Evolutionary conservation across 768 basidiomycete species (phyloP), one percentile per base, ranked within the genome.

Genomic region (Pisolithus microcarpus): DNA sequence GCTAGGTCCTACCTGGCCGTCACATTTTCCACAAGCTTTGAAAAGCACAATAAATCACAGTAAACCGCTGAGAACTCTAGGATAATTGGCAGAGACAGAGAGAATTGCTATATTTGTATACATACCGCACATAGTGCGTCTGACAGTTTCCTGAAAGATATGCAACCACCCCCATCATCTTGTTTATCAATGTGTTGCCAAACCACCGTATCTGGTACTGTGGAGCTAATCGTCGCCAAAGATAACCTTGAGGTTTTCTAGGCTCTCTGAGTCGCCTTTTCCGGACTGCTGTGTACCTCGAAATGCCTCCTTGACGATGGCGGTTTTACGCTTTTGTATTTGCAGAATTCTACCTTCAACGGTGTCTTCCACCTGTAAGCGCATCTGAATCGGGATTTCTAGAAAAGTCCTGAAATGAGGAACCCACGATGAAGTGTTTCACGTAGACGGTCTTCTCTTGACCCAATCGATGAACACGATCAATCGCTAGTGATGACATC

Each of bases 301-400:
- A 61, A 93, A 87, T 1, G 91, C 90, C 61, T 88, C 87, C 57
- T 84, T 87, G 19, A 93, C 78, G 44, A 95, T 87, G 3, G 88
- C 88, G 0, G 82, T 90, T 70, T 94, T 95, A 36, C 89, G 73
- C 59, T 85, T 82, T 65, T 94, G 92, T 19, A 94, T 90, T 57
- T 82, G 74, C 5, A 90, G 65, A 55, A 92, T 89, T 15, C 86
- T 80, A 0, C 81, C 81, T 63, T 91, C 89, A 50, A 91, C 86
- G 1, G 88, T 91, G 49, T 85, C 73, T 9, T 78, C 67, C 3
- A 89, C 72, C 87, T 89, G 54, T 38, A 36, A 18, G 46, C 18
- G 31, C n/a, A 30, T 45, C n/a, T 51, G 7, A 56, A 37, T 26
- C 23, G 11, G 23, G 11, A 39, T 38, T 23, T 42, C 7, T 5